These are phyloP conservation scores for Dendrobium chrysotoxum DNA, from an alignment of 106 monocot genomes.

Conservation along the genomic window DNA sequence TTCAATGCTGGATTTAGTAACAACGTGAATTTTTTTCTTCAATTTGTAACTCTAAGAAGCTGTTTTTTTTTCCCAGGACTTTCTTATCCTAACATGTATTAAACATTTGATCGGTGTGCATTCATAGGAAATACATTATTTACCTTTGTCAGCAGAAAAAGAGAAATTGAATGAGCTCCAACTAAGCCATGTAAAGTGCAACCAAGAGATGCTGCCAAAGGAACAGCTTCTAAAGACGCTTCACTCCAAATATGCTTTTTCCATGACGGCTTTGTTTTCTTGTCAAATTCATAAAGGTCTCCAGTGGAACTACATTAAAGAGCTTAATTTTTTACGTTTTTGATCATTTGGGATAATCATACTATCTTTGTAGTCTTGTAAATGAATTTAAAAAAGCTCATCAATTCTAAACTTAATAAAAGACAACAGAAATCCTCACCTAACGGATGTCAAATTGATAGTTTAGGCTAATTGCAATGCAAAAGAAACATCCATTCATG, in stretches of 20 bases:
- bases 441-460: too few relatives aligned
- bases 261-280: slow-evolving; percentile 80
- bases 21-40: too few relatives aligned
- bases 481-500: too few relatives aligned
- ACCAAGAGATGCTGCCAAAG: slow-evolving; percentile 37
- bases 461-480: too few relatives aligned
- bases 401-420: not conserved
- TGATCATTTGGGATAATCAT: not conserved
- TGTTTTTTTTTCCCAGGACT: not conserved
- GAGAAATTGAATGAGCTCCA: slow-evolving; percentile 54
- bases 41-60: not conserved
- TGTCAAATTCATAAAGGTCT: slow-evolving; percentile 88
- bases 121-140: slow-evolving; percentile 1
- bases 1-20: too few relatives aligned
- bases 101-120: not conserved
- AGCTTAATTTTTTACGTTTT: not conserved
- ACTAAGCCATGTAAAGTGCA: slow-evolving; percentile 45
- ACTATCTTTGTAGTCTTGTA: not conserved
- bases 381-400: not conserved
- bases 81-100: not conserved
- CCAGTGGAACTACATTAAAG: slow-evolving; percentile 59
- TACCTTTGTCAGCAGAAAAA: slow-evolving; percentile 88
- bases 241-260: slow-evolving; percentile 82
- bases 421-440: not conserved
- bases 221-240: slow-evolving; percentile 20